These are phyloP conservation scores for Tricholoma hemisulphureum DNA, from an alignment of 768 basidiomycete species.

Conservation along the genomic window DNA sequence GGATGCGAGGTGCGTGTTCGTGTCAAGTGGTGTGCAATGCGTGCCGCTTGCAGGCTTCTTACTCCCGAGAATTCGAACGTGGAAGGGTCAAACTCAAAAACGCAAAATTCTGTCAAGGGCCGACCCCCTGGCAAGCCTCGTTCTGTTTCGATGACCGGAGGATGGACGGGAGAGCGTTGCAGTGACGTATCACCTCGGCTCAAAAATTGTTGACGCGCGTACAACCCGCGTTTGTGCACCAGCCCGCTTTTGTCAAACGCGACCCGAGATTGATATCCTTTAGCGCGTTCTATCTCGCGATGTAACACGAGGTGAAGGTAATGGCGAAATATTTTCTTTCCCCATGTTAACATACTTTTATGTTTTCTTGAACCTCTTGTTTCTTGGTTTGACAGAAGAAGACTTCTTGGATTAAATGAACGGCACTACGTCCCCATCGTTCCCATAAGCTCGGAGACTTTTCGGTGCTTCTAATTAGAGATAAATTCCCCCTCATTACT, in stretches of 20 bases:
- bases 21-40: background rate
- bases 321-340: background rate
- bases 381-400: background rate
- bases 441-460: background rate
- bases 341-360: background rate
- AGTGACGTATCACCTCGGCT: background rate
- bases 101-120: background rate
- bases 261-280: too few relatives aligned
- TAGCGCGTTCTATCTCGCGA: background rate
- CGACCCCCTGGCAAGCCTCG: background rate
- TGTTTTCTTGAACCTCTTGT: background rate
- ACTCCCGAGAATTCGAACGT: background rate
- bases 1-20: background rate
- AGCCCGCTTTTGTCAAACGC: too few relatives aligned
- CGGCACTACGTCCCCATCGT: background rate
- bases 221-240: too few relatives aligned
- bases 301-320: background rate
- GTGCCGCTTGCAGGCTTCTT: background rate
- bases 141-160: background rate
- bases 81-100: slow-evolving; percentile 1
- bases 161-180: background rate
- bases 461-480: background rate
- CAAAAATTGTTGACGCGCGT: background rate
- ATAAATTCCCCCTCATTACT: background rate
- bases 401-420: background rate